phyloP scores from a whole-genome alignment of 306 rosid genomes.

The Vigna hirtella region DNA sequence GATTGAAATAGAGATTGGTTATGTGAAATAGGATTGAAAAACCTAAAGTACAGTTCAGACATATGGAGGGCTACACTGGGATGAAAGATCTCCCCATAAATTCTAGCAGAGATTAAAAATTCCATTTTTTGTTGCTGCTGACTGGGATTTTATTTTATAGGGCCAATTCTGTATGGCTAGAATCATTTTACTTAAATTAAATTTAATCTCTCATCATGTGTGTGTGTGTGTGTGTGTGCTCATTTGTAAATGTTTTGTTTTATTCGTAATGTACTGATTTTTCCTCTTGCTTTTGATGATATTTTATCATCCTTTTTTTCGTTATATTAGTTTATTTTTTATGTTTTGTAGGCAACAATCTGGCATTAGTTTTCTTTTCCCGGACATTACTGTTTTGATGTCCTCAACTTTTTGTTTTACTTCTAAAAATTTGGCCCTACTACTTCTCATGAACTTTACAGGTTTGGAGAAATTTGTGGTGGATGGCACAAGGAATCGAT shows the following conservation, averaged over 20 bases:
- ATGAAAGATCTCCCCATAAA: not conserved
- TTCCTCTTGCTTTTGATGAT: slow-evolving; percentile 14
- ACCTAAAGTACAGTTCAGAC: not conserved
- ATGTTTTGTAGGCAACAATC: not conserved
- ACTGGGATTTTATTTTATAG: not conserved
- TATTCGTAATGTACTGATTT: not conserved
- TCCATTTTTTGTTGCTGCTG: not conserved
- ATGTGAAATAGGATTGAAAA: slow-evolving; percentile 27
- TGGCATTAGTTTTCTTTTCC: slow-evolving; percentile 23
- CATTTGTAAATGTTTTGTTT: not conserved
- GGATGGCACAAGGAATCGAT: slow-evolving; percentile 42
- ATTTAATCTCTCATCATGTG: too few species aligned
- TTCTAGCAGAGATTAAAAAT: not conserved
- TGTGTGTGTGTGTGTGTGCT: too few species aligned
- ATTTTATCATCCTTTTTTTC: not conserved
- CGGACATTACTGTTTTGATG: slow-evolving; percentile 26
- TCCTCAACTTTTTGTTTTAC: slow-evolving; percentile 32
- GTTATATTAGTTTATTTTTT: not conserved
- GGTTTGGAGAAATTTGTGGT: slow-evolving; percentile 52
- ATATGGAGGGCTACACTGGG: not conserved
- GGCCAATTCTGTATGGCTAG: not conserved
- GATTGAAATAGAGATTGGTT: not conserved
- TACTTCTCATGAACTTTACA: slow-evolving; percentile 31
- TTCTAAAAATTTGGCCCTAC: slow-evolving; percentile 27
- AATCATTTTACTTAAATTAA: too few species aligned